Base-by-base conservation (phyloP, 2,329 filamentous ascomycete genomes). In the Huntiella abstrusa region DNA sequence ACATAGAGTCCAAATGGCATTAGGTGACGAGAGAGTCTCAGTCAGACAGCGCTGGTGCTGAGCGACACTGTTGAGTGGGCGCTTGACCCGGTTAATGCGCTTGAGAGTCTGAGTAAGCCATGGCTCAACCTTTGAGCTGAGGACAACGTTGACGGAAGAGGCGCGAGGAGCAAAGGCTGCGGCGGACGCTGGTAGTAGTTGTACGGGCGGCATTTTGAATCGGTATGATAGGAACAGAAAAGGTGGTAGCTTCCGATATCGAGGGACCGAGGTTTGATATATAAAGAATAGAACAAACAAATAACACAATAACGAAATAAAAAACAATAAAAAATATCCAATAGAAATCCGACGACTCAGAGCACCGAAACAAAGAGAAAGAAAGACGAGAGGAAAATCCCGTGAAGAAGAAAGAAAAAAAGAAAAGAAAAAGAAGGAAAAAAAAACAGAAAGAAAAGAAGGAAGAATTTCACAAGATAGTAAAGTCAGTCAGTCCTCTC, bases 71-170 rank as follows among this genome's bases (percentile, higher is more conserved):
- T 98, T 98, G 64, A 96, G 75, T 51, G 91, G 88, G 56, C 91
- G 83, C 75, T 96, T 98, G 57, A 95, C 78, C 55, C 83, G 77
- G 71, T 94, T 96, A 67, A 95, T 86, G 62, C 91, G 80, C 73
- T 96, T 96, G 57, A 98, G 71, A 8, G 87, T 94, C 60, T 87
- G 83, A 33, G 91, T 98, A 64, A 96, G 73, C 91, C 91, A 98
- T 50, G 86, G 83, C 67, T 95, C 87, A 58, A 92, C 77, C 68
- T 91, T 93, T 60, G 80, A 81, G 58, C 80, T 83, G 57, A 98
- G 71, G 51, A 98, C 91, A 55, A 98, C 84, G 61, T 92, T 96
- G 62, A 93, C 88, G 19, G 84, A 86, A 42, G 85, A 85, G 50
- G 75, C 73, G 58, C 91, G 77, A 55, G 88, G 88, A 56, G 88